Percentiles rank a stretch among this genome's conserved stretches.
Evolutionary conservation across 164 flowering plant species (phyloP).

Genomic region (Aristolochia fimbriata): DNA sequence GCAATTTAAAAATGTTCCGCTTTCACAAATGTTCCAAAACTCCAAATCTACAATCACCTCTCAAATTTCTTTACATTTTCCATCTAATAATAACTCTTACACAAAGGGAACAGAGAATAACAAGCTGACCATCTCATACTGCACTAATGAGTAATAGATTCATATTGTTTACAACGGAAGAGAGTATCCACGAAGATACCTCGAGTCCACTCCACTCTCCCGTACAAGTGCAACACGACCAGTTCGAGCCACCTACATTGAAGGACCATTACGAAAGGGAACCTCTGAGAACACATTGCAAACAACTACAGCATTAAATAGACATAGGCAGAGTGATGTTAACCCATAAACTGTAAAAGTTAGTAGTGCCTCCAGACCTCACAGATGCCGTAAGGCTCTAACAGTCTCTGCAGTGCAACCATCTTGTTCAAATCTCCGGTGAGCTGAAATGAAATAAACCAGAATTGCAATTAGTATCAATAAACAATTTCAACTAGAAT

Average conservation of each 20-base stretch:
- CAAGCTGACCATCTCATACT: no score
- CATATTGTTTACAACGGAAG: conserved; percentile 22
- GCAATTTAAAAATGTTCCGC: no score
- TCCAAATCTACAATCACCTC: no score
- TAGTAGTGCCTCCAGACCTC: conserved; percentile 48
- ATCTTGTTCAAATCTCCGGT: conserved; percentile 90
- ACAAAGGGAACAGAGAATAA: no score
- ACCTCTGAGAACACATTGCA: not conserved
- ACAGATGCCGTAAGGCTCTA: conserved; percentile 97
- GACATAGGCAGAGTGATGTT: no score
- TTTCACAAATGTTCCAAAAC: no score
- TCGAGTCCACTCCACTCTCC: conserved; percentile 85
- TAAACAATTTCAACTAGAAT: not conserved
- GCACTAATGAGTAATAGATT: no score
- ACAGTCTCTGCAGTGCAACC: conserved; percentile 89
- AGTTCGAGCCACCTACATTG: conserved; percentile 78
- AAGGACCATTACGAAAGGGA: not conserved
- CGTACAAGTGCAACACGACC: conserved; percentile 79
- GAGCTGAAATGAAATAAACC: conserved; percentile 35
- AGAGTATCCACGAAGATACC: conserved; percentile 64
- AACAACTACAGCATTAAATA: not conserved
- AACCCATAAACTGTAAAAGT: no score
- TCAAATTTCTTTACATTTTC: no score
- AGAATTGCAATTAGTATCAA: conserved; percentile 1
- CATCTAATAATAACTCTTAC: no score